Evolutionary conservation across 345 rosid genomes (phyloP).

Genomic region (Ceriops decandra): DNA sequence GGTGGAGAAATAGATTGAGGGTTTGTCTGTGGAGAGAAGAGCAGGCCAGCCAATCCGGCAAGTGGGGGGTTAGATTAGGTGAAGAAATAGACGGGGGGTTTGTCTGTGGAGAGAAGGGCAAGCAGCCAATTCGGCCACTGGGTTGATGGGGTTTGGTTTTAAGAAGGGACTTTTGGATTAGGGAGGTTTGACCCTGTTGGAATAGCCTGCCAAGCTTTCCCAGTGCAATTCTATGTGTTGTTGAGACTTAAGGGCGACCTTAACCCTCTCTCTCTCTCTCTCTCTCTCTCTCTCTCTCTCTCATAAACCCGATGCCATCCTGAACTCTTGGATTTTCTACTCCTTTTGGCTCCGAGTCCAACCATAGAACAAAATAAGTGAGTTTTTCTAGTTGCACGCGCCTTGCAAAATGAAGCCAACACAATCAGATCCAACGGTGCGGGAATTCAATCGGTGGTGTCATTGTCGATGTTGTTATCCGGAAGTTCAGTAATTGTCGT

Average conservation of each 20-base stretch:
- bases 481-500: no score
- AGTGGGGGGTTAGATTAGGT: conserved; percentile 10
- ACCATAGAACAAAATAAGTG: not conserved
- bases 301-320: not conserved
- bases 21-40: conserved; percentile 27
- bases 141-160: conserved; percentile 15
- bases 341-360: not conserved
- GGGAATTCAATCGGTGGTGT: not conserved
- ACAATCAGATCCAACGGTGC: not conserved
- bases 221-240: not conserved
- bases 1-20: not conserved
- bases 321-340: conserved; percentile 23
- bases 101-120: conserved; percentile 26
- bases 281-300: not conserved
- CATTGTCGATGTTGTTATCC: no score
- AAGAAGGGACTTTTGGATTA: conserved; percentile 12
- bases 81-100: not conserved
- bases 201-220: conserved; percentile 22
- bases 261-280: no score
- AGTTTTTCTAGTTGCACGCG: not conserved
- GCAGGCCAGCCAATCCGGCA: conserved; percentile 26
- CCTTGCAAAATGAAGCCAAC: not conserved
- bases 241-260: conserved; percentile 8
- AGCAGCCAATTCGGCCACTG: conserved; percentile 29
- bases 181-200: conserved; percentile 41